Evolutionary conservation across 2,329 filamentous ascomycete genomes (phyloP).

Genomic region (Tolypocladium endophyticum): DNA sequence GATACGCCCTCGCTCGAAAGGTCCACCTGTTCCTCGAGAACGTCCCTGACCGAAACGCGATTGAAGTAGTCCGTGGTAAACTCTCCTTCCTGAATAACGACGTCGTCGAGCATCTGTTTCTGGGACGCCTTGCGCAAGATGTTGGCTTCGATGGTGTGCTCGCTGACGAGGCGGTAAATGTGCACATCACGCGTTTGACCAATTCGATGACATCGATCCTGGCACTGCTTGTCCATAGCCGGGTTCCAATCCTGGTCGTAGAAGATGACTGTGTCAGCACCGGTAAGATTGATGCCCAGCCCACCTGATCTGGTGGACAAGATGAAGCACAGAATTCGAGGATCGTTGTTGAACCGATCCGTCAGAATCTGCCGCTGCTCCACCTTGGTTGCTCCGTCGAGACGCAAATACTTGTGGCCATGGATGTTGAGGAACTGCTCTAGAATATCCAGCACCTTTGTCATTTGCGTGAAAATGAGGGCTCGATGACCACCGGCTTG

Average conservation of each 20-base stretch:
- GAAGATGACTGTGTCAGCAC: constrained; percentile 95
- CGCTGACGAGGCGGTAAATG: constrained; percentile 88
- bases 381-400: constrained; percentile 93
- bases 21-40: constrained; percentile 51
- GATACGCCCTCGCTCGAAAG: constrained; percentile 41
- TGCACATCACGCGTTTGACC: constrained; percentile 96
- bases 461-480: constrained; percentile 99
- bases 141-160: constrained; percentile 95
- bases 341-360: constrained; percentile 92
- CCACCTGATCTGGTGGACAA: constrained; percentile 89
- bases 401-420: constrained; percentile 87
- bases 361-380: constrained; percentile 93
- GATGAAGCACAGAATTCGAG: constrained; percentile 88
- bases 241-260: constrained; percentile 99
- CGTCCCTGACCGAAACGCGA: constrained; percentile 61
- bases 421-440: constrained; percentile 98
- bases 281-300: constrained; percentile 90
- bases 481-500: constrained; percentile 87
- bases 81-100: constrained; percentile 95
- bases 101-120: constrained; percentile 94
- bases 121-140: constrained; percentile 94
- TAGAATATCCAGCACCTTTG: constrained; percentile 91
- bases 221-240: constrained; percentile 98
- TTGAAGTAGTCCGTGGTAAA: constrained; percentile 97
- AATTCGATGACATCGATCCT: constrained; percentile 93